phyloP scores from a whole-genome alignment of 2,329 filamentous ascomycete species.

The Exophiala oligosperma region DNA sequence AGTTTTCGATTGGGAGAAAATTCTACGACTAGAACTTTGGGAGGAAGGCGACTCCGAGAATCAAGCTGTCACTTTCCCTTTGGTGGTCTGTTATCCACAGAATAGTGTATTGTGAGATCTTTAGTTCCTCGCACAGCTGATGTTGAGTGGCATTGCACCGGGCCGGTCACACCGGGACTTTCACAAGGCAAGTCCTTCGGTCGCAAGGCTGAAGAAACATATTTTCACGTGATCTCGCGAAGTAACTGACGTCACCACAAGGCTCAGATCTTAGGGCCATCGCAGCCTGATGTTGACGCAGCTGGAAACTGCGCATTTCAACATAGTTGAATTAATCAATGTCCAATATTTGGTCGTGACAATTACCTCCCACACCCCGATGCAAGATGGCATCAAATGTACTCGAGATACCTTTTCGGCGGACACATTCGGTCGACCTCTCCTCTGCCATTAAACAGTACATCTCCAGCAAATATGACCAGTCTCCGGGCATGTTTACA shows the following conservation, averaged over 20 bases:
- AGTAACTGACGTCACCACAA: not conserved
- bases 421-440: conserved; percentile 75
- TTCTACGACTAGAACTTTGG: not conserved
- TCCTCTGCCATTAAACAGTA: conserved; percentile 86
- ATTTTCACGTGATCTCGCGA: not conserved
- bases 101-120: not conserved
- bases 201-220: not conserved
- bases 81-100: not conserved
- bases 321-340: not conserved
- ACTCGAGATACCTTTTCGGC: conserved; percentile 83
- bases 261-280: not conserved
- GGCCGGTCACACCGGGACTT: too few species aligned
- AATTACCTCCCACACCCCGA: not conserved
- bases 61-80: not conserved
- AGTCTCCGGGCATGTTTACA: conserved; percentile 95
- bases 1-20: not conserved
- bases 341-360: not conserved
- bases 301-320: not conserved
- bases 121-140: too few species aligned
- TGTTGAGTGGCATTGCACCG: too few species aligned
- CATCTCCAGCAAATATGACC: conserved; percentile 97
- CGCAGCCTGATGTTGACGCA: not conserved
- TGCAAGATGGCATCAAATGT: conserved; percentile 38
- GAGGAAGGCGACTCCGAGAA: not conserved
- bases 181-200: not conserved